These are phyloP conservation scores for Fusarium coffeatum DNA, from an alignment of 2,329 filamentous ascomycete species.

Conservation along the genomic window DNA sequence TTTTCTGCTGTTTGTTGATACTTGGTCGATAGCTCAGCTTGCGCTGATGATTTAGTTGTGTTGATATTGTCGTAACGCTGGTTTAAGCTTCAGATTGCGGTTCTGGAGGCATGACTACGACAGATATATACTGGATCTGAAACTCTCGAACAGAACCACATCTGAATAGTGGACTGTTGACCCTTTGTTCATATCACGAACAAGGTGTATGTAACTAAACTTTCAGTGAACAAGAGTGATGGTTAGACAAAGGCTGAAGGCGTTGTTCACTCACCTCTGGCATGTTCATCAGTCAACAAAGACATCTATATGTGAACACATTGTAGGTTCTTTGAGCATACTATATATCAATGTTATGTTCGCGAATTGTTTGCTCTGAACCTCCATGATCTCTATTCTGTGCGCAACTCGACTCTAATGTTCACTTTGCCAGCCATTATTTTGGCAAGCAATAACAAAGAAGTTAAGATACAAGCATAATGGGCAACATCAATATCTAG, in stretches of 20 bases:
- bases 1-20: neutral
- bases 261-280: neutral
- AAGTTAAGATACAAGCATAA: neutral
- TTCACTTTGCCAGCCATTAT: neutral
- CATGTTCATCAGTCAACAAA: neutral
- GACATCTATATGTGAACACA: no score
- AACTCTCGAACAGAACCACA: neutral
- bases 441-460: neutral
- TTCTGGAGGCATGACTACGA: neutral
- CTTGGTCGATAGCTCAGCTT: neutral
- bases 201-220: neutral
- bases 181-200: slow-evolving; percentile 18
- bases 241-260: neutral
- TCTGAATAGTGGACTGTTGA: neutral
- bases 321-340: neutral
- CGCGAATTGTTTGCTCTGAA: neutral
- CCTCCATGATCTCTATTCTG: neutral
- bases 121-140: neutral
- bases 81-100: neutral
- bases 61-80: neutral
- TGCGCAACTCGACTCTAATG: neutral
- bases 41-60: neutral
- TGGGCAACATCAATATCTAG: neutral
- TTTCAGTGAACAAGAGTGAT: neutral
- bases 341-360: neutral